A percentile compares a stretch with the other conserved stretches of the same genome.
phyloP scores from a whole-genome alignment of 768 basidiomycete species.

The Pleurotus sapidus region DNA sequence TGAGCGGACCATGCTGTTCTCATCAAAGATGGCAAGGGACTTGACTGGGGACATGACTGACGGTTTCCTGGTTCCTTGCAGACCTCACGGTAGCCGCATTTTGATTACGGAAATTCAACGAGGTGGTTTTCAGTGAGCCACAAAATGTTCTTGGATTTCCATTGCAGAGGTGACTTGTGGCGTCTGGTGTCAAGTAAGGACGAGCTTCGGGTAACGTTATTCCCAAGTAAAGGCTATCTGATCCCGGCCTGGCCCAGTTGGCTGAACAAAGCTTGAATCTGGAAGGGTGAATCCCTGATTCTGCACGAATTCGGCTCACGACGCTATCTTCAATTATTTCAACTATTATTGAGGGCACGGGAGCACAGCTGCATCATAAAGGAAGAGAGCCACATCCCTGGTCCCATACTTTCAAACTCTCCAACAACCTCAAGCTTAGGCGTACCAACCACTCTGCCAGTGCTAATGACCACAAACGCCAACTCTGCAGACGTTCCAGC shows the following conservation, averaged over 20 bases:
- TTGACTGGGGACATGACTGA: background rate
- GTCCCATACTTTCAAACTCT: slow-evolving; percentile 42
- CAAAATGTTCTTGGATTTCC: too few species aligned
- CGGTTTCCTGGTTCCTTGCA: background rate
- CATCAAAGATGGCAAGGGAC: slow-evolving; percentile 4
- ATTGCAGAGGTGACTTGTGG: background rate
- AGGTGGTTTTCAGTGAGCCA: too few species aligned
- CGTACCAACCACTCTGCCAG: slow-evolving; percentile 18
- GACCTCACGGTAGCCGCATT: background rate
- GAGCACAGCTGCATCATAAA: slow-evolving; percentile 37
- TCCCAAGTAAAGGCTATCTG: slow-evolving; percentile 10
- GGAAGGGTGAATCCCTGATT: slow-evolving; percentile 20
- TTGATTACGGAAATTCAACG: too few species aligned
- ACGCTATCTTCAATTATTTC: slow-evolving; percentile 31
- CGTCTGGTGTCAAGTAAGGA: slow-evolving; percentile 1
- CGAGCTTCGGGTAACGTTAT: slow-evolving; percentile 10
- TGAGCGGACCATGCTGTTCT: background rate
- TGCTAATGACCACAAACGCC: slow-evolving; percentile 42
- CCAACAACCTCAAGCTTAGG: slow-evolving; percentile 57
- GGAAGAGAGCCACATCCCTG: slow-evolving; percentile 36
- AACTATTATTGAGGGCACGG: slow-evolving; percentile 35
- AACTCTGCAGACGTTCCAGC: slow-evolving; percentile 52
- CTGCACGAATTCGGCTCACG: slow-evolving; percentile 30
- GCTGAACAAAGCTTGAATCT: background rate
- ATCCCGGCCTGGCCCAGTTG: slow-evolving; percentile 4